phyloP scores from a whole-genome alignment of 2,329 filamentous ascomycete species.

The Aspergillus brunneoviolaceus region DNA sequence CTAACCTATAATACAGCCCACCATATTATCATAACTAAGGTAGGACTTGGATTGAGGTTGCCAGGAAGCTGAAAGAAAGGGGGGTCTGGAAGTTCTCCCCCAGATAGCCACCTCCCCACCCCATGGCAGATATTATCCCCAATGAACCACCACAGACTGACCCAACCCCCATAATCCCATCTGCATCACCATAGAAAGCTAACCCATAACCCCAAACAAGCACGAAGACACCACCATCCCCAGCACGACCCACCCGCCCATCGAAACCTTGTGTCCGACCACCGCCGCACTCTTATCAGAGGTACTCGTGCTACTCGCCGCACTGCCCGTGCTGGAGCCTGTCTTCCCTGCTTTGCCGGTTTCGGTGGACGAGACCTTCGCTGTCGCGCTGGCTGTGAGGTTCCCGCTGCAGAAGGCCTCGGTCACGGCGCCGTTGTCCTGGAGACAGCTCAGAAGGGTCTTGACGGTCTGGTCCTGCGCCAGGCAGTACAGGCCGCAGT shows the following conservation, averaged over 20 bases:
- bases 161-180: too few relatives aligned
- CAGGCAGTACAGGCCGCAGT: conserved; percentile 55
- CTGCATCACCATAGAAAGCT: too few relatives aligned
- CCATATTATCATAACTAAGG: neutral
- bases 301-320: neutral
- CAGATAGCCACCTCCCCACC: neutral
- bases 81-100: too few relatives aligned
- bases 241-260: neutral
- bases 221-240: neutral
- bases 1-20: neutral
- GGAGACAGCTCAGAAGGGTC: conserved; percentile 43
- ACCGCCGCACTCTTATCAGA: neutral
- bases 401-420: conserved; percentile 49
- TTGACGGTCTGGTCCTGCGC: conserved; percentile 41
- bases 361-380: conserved; percentile 32
- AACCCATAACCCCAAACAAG: neutral
- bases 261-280: neutral
- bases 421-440: conserved; percentile 37
- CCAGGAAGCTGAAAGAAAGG: too few relatives aligned
- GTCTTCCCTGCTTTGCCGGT: conserved; percentile 8
- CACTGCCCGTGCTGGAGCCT: neutral
- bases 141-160: neutral
- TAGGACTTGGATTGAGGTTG: too few relatives aligned
- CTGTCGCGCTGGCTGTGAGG: conserved; percentile 42
- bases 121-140: neutral